These are phyloP conservation scores for Cymbidium sinense DNA, from an alignment of 106 monocot species.

Conservation along the genomic window DNA sequence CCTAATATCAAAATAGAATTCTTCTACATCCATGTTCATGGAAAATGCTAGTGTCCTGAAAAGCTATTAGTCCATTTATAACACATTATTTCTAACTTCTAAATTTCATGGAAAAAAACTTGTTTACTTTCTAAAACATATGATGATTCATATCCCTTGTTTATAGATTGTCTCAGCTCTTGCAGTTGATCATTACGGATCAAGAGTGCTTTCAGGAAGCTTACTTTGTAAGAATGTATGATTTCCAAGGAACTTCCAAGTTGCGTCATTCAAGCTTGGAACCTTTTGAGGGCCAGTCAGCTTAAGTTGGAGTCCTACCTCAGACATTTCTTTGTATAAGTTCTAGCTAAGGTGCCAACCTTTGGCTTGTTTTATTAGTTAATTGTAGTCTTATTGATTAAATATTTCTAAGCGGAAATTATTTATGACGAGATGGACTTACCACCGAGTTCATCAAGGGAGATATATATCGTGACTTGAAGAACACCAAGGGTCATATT, in stretches of 20 bases:
- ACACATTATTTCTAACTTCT: not conserved
- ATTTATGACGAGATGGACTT: constrained; percentile 98
- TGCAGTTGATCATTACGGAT: constrained; percentile 96
- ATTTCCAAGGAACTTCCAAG: constrained; percentile 93
- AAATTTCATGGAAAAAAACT: not conserved
- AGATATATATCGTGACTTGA: constrained; percentile 98
- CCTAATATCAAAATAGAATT: not conserved
- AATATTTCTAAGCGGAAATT: constrained; percentile 3
- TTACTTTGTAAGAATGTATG: constrained; percentile 95
- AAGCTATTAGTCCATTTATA: not conserved
- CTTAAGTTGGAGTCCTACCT: constrained; percentile 95
- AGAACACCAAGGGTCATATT: constrained; percentile 98
- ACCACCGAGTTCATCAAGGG: constrained; percentile 95
- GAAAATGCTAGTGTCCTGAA: not conserved
- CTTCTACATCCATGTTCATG: not conserved
- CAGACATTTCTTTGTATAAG: constrained; percentile 89
- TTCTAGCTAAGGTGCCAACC: constrained; percentile 70
- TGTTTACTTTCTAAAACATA: not conserved
- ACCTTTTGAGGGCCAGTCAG: constrained; percentile 94
- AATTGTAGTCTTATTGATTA: constrained; percentile 4
- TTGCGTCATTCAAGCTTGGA: constrained; percentile 92
- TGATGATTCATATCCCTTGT: not conserved
- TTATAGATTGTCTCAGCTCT: constrained; percentile 85
- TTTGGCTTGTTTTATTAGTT: not conserved
- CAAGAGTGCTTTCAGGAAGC: constrained; percentile 90